These are phyloP conservation scores for Phytophthora macrochlamydospora DNA, from an alignment of 352 stramenopile species.

Conservation along the genomic window DNA sequence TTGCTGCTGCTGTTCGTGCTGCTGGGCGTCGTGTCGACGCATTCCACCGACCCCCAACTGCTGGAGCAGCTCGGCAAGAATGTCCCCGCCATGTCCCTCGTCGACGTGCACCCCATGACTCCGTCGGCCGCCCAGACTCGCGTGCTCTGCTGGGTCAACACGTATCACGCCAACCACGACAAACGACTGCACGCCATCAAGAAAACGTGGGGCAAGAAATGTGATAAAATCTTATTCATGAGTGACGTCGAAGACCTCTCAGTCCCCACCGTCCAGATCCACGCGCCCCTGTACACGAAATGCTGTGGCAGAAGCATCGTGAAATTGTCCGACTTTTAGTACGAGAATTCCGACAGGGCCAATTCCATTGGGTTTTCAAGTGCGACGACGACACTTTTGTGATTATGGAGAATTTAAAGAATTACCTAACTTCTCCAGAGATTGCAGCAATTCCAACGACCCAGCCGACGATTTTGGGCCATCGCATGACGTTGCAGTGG, in stretches of 20 bases:
- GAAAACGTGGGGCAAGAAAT: slow-evolving; percentile 77
- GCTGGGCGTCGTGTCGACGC: background rate
- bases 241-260: slow-evolving; percentile 71
- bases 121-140: slow-evolving; percentile 48
- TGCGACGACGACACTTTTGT: slow-evolving; percentile 90
- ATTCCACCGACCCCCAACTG: slow-evolving; percentile 8
- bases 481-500: slow-evolving; percentile 89
- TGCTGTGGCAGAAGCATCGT: slow-evolving; percentile 86
- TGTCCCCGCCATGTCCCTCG: slow-evolving; percentile 73
- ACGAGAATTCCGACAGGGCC: slow-evolving; percentile 58
- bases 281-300: slow-evolving; percentile 73
- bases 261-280: slow-evolving; percentile 71
- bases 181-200: slow-evolving; percentile 68
- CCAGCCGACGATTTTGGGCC: slow-evolving; percentile 68
- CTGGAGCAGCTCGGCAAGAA: slow-evolving; percentile 59
- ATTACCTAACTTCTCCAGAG: slow-evolving; percentile 58
- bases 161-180: slow-evolving; percentile 79
- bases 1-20: slow-evolving; percentile 1
- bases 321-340: slow-evolving; percentile 78
- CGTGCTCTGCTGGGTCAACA: slow-evolving; percentile 88
- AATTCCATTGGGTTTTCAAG: slow-evolving; percentile 90
- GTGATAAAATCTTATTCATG: slow-evolving; percentile 90
- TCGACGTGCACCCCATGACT: slow-evolving; percentile 61
- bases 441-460: slow-evolving; percentile 38
- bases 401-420: slow-evolving; percentile 86